Evolutionary conservation across 164 flowering plant species (phyloP), one percentile per base, ranked within the genome.

Genomic region (Hamamelis virginiana): DNA sequence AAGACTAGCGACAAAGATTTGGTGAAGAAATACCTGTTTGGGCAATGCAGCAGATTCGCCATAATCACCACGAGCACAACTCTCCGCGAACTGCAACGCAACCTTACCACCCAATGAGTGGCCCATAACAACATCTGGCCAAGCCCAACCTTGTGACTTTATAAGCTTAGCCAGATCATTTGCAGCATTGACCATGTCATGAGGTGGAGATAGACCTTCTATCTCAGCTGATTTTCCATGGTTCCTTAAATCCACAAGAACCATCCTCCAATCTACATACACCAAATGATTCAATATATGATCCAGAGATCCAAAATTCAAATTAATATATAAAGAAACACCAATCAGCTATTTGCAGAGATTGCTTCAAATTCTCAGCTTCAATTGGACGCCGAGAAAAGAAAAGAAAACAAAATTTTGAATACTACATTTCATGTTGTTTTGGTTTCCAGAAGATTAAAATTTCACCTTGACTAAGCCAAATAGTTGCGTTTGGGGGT

Each of bases 81-180:
- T 89, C 78, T 85, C 74, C 0, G 80, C 84, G 59, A 76, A 95
- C 62, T 91, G 92, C 71, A 95, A 69, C 0, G 94, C 93, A 51
- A 95, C 87, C 78, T 95, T 95, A 9, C 99, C 99, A 10, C 99
- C 98, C 93, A 92, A 69, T 26, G 99, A 95, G 75, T 95, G 99
- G 27, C 99, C 97, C 0, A 95, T 80, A 58, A 92, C 96, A 70
- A 86, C 96, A 80, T 91, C 94, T 1, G 99, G 99, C 99, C 96
- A 95, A 66, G 70, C 74, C 99, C 96, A 95, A 48, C 89, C 90
- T 48, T 78, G 72, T 23, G 77, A 68, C 46, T 79, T 81, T 12
- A 95, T 83, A 78, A 95, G 78, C 81, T 84, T 63, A 59, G 97
- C 94, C 75, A 95, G 69, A 84, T 95, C 99, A 33, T 74, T 77